Evolutionary conservation across 1,139 yeast species (phyloP).

Genomic region (Yamadazyma aaseri): DNA sequence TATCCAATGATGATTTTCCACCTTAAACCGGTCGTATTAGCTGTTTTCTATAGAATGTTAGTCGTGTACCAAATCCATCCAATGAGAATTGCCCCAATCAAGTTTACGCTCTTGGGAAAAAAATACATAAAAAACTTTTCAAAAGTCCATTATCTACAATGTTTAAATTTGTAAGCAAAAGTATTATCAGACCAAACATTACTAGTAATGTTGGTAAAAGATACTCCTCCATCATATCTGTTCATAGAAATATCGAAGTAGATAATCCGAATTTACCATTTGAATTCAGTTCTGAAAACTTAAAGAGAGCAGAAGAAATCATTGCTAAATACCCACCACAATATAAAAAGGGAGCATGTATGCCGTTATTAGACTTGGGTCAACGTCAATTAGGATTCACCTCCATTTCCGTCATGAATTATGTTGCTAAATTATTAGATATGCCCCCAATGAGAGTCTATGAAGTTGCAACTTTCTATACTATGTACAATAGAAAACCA

Average conservation of each 20-base stretch:
- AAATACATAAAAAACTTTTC: constrained; percentile 7
- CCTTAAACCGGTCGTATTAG: background rate
- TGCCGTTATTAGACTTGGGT: constrained; percentile 85
- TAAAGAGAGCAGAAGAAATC: constrained; percentile 67
- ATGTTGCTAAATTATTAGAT: constrained; percentile 80
- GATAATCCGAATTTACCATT: constrained; percentile 72
- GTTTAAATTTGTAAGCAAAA: constrained; percentile 12
- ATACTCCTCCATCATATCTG: constrained; percentile 50
- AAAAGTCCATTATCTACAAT: constrained; percentile 8
- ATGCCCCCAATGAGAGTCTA: constrained; percentile 96
- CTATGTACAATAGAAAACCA: constrained; percentile 88
- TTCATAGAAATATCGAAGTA: constrained; percentile 69
- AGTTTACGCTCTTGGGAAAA: constrained; percentile 15
- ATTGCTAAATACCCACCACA: constrained; percentile 82
- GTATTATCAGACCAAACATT: constrained; percentile 1
- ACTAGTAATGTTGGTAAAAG: constrained; percentile 17
- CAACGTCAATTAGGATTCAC: constrained; percentile 89
- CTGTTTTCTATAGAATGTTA: no score
- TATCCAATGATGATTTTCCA: no score
- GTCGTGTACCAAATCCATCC: constrained; percentile 12
- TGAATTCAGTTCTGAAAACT: constrained; percentile 71
- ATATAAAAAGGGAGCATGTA: constrained; percentile 83
- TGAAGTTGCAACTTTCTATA: constrained; percentile 90
- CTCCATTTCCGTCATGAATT: constrained; percentile 88
- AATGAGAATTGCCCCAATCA: constrained; percentile 17